Base-by-base conservation (phyloP, 176 grass and related monocot genomes). In the Aechmea fasciata region DNA sequence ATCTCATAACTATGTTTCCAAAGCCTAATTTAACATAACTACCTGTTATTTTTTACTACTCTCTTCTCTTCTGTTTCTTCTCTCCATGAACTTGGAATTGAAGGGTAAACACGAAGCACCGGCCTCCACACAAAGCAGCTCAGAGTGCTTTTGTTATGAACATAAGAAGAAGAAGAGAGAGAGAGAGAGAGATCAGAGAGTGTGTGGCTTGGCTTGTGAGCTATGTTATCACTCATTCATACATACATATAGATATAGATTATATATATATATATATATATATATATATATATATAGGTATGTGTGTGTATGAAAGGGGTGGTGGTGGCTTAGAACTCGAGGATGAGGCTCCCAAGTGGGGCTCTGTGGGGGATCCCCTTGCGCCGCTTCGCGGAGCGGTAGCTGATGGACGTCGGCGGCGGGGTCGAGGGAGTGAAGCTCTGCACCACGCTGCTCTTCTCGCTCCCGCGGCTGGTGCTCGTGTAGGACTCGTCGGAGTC, bases 311-410 rank as follows among this genome's bases (percentile, higher is more conserved):
- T 17, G 2, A 9, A 61, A 3, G 13, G 1, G 7, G 55, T 18
- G 63, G 55, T 18, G 63, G 47, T 11, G 17, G 63, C 48, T 75
- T 81, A 86, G 79, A 81, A 81, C 66, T 96, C 88, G 22, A 96
- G 51, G 57, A 79, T 77, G 75, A 96, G 78, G 86, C 83, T 96
- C 25, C 92, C 88, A 57, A 96, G 89, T 0, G 92, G 92, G 29
- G 92, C 80, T 10, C 92, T 73, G 67, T 88, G 92, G 0, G 92
- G 92, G 54, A 96, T 79, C 74, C 92, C 92, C 81, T 96, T 96
- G 66, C 92, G 88, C 22, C 92, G 88, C 65, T 96, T 96, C 1
- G 83, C 51, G 15, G 82, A 77, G 20, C 78, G 14, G 53, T 55
- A 59, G 70, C 52, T 72, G 11, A 73, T 64, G 22, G 82, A 76